Conservation (phyloP, 2,329 filamentous ascomycete genomes). For the Paraphoma chrysanthemicola region DNA sequence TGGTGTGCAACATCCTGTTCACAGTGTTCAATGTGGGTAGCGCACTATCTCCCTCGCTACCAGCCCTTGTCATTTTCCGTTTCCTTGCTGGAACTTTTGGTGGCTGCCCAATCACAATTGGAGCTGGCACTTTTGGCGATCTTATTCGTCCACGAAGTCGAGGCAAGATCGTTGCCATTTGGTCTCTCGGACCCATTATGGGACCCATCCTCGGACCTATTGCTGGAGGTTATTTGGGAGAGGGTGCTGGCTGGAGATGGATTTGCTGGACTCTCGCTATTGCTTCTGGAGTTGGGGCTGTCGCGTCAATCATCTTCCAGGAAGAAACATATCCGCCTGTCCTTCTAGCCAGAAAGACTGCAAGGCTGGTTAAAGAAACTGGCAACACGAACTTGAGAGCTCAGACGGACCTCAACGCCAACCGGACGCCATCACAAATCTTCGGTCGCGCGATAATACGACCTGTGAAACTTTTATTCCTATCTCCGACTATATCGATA, state of each 20-base stretch:
- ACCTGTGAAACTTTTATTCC: constrained; percentile 63
- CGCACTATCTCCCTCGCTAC: constrained; percentile 22
- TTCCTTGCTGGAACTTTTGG: constrained; percentile 29
- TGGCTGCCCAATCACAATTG: constrained; percentile 22
- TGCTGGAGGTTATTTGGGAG: constrained; percentile 18
- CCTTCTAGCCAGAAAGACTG: constrained; percentile 58
- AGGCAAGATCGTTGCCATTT: constrained; percentile 26
- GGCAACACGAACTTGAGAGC: constrained; percentile 10
- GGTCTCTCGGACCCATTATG: constrained; percentile 18
- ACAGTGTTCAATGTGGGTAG: constrained; percentile 54
- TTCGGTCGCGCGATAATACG: constrained; percentile 48
- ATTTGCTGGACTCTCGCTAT: constrained; percentile 49
- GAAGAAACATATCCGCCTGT: constrained; percentile 80
- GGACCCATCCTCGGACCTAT: constrained; percentile 20
- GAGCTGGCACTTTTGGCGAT: constrained; percentile 29
- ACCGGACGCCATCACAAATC: constrained; percentile 10
- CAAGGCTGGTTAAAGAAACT: constrained; percentile 14
- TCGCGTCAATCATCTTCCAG: constrained; percentile 25
- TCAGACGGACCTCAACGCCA: constrained; percentile 5
- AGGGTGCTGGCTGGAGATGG: constrained; percentile 22
- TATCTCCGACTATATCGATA: constrained; percentile 31
- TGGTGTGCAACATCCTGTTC: constrained; percentile 49
- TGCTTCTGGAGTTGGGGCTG: constrained; percentile 34
- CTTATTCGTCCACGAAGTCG: constrained; percentile 22
- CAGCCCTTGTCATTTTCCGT: constrained; percentile 32